Base-by-base conservation (phyloP, 2,329 filamentous ascomycete species). In the Pestalotiopsis sp. region DNA sequence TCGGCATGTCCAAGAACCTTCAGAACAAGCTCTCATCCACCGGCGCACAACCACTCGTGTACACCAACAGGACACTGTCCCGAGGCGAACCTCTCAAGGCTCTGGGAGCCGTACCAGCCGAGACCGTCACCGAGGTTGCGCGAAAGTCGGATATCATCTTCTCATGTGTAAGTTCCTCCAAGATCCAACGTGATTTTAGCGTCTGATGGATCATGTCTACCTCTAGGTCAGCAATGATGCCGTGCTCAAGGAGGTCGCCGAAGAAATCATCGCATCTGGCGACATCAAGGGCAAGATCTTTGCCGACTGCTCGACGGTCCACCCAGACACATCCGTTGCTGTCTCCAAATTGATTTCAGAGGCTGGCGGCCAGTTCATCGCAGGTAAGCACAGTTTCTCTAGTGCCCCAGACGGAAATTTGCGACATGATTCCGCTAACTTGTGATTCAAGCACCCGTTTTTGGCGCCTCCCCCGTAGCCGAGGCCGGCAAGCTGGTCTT, bases 401-500 rank as follows among this genome's bases (percentile, higher is more conserved):
- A 17, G 4, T 52, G 36, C 3, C 12, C 13, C 4, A 17, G 4
- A n/a, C 17, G 20, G 7, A 25, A 52, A 3, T 60, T 68, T 3
- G 66, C 62, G n/a, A 57, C 27, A 4, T 68, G 6, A 36, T 9
- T 9, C 2, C 31, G 6, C 31, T 36, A 6, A 36, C 31, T 6
- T 1, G 6, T 36, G 31, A 36, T 60, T 58, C 69, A 14, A 71
- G 80, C 80, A 2, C 83, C 83, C 6, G 81, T 83, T 9, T 84
- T 84, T 60, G 82, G 82, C 4, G 82, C 81, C 1, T 78, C 80
- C 23, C 78, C 81, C 4, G 81, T 83, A 68, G 82, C 82, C 5
- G 80, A 78, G 9, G 79, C 80, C 23, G 82, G 82, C 11, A 83
- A 83, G 74, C 76, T 84, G n/a, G 80, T 84, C 9, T 83, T 83